These are phyloP conservation scores for Carex kokanica DNA, from an alignment of 176 grass and related monocot species.

Conservation along the genomic window DNA sequence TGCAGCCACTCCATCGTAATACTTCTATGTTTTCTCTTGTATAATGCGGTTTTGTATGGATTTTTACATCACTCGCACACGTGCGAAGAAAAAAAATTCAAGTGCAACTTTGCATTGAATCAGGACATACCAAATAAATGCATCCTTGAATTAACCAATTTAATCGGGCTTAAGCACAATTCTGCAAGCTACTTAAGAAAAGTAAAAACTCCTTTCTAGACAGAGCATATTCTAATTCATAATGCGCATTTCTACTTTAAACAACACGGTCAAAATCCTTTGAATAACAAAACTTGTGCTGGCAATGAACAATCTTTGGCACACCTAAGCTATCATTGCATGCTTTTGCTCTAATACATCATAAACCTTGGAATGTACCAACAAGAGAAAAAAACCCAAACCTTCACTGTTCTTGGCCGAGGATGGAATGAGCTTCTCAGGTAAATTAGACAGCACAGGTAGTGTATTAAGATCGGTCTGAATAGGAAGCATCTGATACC, in stretches of 20 bases:
- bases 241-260: neutral
- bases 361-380: neutral
- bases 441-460: slow-evolving; percentile 57
- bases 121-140: neutral
- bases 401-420: slow-evolving; percentile 68
- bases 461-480: slow-evolving; percentile 95
- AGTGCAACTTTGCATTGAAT: neutral
- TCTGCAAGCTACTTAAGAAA: neutral
- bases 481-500: slow-evolving; percentile 94
- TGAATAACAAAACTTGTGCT: neutral
- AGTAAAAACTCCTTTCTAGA: neutral
- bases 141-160: neutral
- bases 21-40: neutral
- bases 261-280: neutral
- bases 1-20: neutral
- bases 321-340: neutral
- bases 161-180: neutral
- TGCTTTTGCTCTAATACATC: neutral
- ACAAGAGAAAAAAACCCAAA: slow-evolving; percentile 24
- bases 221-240: neutral
- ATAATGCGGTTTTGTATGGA: neutral
- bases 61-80: neutral
- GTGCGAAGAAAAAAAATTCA: slow-evolving; percentile 4
- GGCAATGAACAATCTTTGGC: neutral
- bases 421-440: slow-evolving; percentile 59